Evolutionary conservation across 106 monocot genomes (phyloP).

Genomic region (Allium sativum): DNA sequence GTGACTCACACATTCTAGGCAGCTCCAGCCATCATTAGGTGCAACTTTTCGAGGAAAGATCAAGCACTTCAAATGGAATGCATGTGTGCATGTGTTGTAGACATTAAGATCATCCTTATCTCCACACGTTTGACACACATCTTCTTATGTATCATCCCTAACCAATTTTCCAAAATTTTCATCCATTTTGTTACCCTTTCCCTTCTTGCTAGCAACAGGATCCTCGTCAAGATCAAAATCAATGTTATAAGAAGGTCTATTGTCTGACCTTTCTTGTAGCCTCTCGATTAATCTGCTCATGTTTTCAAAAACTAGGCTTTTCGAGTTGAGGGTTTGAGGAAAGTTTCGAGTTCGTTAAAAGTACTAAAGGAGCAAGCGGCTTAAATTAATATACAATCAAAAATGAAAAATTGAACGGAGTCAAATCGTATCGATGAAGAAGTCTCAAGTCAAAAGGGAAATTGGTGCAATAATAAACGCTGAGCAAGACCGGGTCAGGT

Average conservation of each 20-base stretch:
- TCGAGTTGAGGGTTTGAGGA: no score
- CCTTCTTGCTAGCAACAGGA: not conserved
- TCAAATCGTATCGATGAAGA: no score
- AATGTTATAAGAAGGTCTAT: constrained; percentile 48
- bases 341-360: no score
- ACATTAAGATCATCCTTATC: constrained; percentile 44
- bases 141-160: constrained; percentile 76
- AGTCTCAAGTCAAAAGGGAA: no score
- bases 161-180: constrained; percentile 30
- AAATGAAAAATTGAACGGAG: no score
- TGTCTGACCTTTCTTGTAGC: constrained; percentile 82
- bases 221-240: constrained; percentile 82
- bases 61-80: constrained; percentile 73
- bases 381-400: no score
- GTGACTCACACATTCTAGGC: constrained; percentile 83
- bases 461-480: no score
- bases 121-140: constrained; percentile 75
- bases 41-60: constrained; percentile 41
- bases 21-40: constrained; percentile 59
- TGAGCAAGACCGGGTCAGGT: no score
- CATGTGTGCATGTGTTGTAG: constrained; percentile 79
- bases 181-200: constrained; percentile 14
- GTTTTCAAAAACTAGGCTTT: not conserved
- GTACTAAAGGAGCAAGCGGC: no score
- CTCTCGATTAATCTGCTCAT: constrained; percentile 97